These are phyloP conservation scores for Eleusine coracana DNA, from an alignment of 176 grass and related monocot species.

Conservation along the genomic window DNA sequence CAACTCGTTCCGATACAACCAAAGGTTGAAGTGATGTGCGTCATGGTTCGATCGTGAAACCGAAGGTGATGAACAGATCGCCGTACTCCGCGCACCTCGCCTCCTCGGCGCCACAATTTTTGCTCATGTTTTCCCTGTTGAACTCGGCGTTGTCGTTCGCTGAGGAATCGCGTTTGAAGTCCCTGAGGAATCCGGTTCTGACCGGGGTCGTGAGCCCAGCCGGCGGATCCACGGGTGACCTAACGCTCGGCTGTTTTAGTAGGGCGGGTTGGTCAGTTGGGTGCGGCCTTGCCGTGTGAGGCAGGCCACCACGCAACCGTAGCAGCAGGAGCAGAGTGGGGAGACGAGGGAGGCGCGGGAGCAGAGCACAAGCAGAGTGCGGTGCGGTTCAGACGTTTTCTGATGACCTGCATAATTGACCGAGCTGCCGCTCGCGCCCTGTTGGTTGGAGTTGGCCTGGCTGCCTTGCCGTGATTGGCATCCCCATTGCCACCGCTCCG, in stretches of 20 bases:
- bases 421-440: not conserved
- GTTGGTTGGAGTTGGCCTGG: conserved; percentile 42
- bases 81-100: no score
- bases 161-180: not conserved
- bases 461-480: not conserved
- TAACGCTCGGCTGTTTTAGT: conserved; percentile 9
- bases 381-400: conserved; percentile 37
- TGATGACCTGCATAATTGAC: conserved; percentile 71
- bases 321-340: not conserved
- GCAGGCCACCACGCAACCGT: not conserved
- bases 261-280: not conserved
- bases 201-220: not conserved
- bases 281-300: not conserved
- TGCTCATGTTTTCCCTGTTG: not conserved
- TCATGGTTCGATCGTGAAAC: no score
- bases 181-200: not conserved
- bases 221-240: conserved; percentile 39
- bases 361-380: not conserved
- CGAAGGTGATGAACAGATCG: no score
- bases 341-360: not conserved
- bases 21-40: no score
- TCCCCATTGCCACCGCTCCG: not conserved
- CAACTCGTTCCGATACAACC: no score
- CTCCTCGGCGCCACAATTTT: not conserved
- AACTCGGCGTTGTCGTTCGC: not conserved